Percentiles rank a stretch among this genome's conserved stretches.
These are phyloP conservation scores for Microdochium trichocladiopsis DNA, from an alignment of 2,329 filamentous ascomycete species.

Conservation along the genomic window DNA sequence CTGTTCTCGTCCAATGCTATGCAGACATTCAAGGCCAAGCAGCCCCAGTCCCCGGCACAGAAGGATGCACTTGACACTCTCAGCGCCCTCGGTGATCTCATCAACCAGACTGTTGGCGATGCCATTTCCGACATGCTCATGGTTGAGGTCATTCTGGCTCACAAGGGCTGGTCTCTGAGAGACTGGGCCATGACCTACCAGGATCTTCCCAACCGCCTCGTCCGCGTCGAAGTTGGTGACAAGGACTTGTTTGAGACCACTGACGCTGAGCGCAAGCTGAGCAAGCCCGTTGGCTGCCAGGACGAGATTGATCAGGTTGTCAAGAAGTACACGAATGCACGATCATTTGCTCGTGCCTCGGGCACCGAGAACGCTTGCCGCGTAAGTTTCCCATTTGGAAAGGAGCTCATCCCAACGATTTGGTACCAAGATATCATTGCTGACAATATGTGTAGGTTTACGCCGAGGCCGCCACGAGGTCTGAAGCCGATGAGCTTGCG, in stretches of 20 bases:
- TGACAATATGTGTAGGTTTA: conserved; percentile 47
- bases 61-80: conserved; percentile 84
- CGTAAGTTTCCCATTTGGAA: no score
- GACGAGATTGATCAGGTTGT: conserved; percentile 81
- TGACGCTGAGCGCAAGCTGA: conserved; percentile 84
- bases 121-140: conserved; percentile 93
- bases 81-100: conserved; percentile 75
- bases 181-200: conserved; percentile 93
- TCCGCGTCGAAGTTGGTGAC: conserved; percentile 82
- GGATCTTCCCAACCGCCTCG: conserved; percentile 91
- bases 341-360: conserved; percentile 85
- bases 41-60: conserved; percentile 86
- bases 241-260: conserved; percentile 86
- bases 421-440: neutral
- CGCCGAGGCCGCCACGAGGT: conserved; percentile 83
- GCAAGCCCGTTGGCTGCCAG: conserved; percentile 72
- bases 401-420: neutral
- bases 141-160: conserved; percentile 90
- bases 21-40: conserved; percentile 67
- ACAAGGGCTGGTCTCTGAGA: conserved; percentile 84
- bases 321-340: conserved; percentile 82
- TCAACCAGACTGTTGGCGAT: conserved; percentile 97
- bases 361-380: conserved; percentile 95
- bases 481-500: conserved; percentile 86
- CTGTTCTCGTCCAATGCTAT: conserved; percentile 85